A percentile compares a stretch with the other conserved stretches of the same genome.
Conservation (phyloP, 2,329 filamentous ascomycete species). For the Exserohilum turcica region DNA sequence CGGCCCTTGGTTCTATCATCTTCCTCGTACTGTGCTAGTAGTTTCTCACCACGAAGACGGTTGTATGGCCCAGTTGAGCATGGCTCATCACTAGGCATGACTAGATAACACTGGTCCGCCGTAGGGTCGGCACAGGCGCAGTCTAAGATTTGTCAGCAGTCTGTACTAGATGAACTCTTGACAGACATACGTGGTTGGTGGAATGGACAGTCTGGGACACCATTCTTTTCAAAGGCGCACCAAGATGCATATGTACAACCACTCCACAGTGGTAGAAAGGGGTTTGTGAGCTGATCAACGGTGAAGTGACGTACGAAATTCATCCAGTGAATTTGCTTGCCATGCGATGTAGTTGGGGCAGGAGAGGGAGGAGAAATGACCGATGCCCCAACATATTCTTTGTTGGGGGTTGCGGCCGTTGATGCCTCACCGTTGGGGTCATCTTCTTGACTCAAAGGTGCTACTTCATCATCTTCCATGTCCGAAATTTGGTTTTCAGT, state of each 20-base stretch:
- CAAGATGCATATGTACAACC: constrained; percentile 11
- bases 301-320: constrained; percentile 17
- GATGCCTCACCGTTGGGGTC: neutral
- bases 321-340: constrained; percentile 29
- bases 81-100: constrained; percentile 17
- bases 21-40: constrained; percentile 23
- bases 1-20: constrained; percentile 22
- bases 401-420: neutral
- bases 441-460: neutral
- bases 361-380: neutral
- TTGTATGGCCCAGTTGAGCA: constrained; percentile 30
- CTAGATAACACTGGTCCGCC: constrained; percentile 24
- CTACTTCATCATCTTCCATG: neutral
- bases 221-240: constrained; percentile 22
- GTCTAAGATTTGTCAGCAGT: neutral
- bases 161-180: neutral
- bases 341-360: constrained; percentile 7
- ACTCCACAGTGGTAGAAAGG: constrained; percentile 3
- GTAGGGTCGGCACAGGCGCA: constrained; percentile 28
- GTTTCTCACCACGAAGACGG: constrained; percentile 22
- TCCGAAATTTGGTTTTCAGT: neutral
- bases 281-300: constrained; percentile 24
- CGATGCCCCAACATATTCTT: neutral
- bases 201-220: constrained; percentile 29
- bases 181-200: constrained; percentile 25